A percentile compares a stretch with the other conserved stretches of the same genome.
phyloP scores from a whole-genome alignment of 345 rosid species.

The Hevea brasiliensis region DNA sequence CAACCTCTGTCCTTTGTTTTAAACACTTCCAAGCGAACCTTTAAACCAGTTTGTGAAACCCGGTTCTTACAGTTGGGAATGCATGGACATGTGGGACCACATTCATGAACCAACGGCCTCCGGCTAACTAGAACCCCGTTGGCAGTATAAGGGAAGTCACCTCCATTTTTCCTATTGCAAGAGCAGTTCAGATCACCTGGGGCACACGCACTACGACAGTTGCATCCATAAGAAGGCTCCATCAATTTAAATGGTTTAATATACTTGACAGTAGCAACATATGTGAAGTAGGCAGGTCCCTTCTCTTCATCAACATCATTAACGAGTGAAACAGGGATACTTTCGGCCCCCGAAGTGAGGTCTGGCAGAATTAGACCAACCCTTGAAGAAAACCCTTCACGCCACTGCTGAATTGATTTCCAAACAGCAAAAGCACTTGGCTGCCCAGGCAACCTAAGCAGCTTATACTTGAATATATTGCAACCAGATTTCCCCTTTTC shows the following conservation, averaged over 20 bases:
- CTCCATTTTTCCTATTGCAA: conserved; percentile 62
- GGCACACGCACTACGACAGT: conserved; percentile 55
- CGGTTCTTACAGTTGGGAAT: conserved; percentile 60
- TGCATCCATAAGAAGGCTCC: conserved; percentile 54
- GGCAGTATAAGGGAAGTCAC: conserved; percentile 59
- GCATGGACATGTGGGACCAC: conserved; percentile 80
- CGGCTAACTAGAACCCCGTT: conserved; percentile 60
- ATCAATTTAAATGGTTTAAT: conserved; percentile 42
- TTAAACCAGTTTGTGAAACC: conserved; percentile 67
- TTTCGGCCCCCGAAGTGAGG: conserved; percentile 80
- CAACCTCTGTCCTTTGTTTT: conserved; percentile 80
- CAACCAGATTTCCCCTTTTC: conserved; percentile 71
- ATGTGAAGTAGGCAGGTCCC: conserved; percentile 71
- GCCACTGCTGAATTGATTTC: conserved; percentile 72
- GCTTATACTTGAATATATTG: conserved; percentile 66
- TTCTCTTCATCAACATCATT: conserved; percentile 82
- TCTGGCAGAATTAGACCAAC: conserved; percentile 68
- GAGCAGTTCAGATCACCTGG: conserved; percentile 68
- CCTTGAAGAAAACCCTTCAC: conserved; percentile 49
- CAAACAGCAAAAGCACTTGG: conserved; percentile 57
- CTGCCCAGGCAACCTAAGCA: conserved; percentile 66
- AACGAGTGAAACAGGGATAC: conserved; percentile 62
- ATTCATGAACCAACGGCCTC: conserved; percentile 68
- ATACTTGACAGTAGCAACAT: conserved; percentile 50
- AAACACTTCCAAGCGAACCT: conserved; percentile 69